Evolutionary conservation across 129 eudicot genomes (phyloP).

Genomic region (Heracleum sosnowskyi): DNA sequence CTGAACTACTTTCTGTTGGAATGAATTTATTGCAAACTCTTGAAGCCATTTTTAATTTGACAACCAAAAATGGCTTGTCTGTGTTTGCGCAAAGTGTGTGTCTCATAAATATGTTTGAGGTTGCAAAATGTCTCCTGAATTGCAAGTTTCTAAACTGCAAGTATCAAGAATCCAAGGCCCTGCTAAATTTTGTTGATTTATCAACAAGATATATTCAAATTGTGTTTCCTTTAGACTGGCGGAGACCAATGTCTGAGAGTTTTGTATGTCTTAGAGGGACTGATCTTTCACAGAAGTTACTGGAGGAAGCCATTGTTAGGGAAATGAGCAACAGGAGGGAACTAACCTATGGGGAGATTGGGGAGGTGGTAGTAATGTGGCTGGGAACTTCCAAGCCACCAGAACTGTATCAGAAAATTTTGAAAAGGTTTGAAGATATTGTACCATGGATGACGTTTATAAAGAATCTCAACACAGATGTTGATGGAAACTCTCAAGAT

Average conservation of each 20-base stretch:
- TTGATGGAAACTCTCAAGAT: neutral
- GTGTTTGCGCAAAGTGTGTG: slow-evolving; percentile 28
- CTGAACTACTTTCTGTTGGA: slow-evolving; percentile 41
- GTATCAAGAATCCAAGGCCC: neutral
- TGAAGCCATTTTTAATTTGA: slow-evolving; percentile 21
- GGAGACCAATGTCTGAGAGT: slow-evolving; percentile 21
- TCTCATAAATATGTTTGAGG: slow-evolving; percentile 32
- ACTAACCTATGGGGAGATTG: slow-evolving; percentile 37
- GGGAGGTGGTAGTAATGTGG: slow-evolving; percentile 40
- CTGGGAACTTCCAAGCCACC: slow-evolving; percentile 34
- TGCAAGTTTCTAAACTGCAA: slow-evolving; percentile 10
- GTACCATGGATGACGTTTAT: slow-evolving; percentile 33
- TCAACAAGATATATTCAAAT: slow-evolving; percentile 24
- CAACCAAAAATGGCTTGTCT: slow-evolving; percentile 13
- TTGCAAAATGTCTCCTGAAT: slow-evolving; percentile 34
- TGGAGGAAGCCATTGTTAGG: slow-evolving; percentile 33
- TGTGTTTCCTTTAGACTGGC: slow-evolving; percentile 56
- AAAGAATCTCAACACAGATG: slow-evolving; percentile 8
- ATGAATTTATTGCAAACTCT: slow-evolving; percentile 39
- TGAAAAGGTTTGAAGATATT: slow-evolving; percentile 6
- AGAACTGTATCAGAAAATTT: slow-evolving; percentile 13
- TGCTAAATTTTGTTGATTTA: slow-evolving; percentile 15
- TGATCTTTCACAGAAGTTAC: slow-evolving; percentile 28
- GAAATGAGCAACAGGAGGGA: slow-evolving; percentile 14
- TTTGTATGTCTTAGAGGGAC: slow-evolving; percentile 37